A percentile compares a stretch with the other conserved stretches of the same genome.
Evolutionary conservation across 1,139 yeast species (phyloP).

Genomic region (Debaryomycetaceae sp.): DNA sequence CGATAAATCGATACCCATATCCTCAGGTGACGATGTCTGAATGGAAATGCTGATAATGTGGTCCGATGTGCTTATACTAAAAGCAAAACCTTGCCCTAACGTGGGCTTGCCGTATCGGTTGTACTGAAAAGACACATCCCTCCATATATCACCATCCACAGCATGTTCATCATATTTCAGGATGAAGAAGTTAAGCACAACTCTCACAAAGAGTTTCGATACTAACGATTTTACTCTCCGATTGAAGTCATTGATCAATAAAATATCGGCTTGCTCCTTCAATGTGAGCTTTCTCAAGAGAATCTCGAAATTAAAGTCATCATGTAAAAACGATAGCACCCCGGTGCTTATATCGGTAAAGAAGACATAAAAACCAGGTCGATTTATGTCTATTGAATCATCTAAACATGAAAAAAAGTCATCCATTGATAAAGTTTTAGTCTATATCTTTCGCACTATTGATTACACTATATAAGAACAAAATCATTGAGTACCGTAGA

Average conservation of each 20-base stretch:
- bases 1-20: conserved; percentile 64
- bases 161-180: conserved; percentile 4
- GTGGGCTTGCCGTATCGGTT: conserved; percentile 39
- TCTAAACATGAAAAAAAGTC: not conserved
- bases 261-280: conserved; percentile 29
- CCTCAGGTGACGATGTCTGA: conserved; percentile 19
- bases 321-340: conserved; percentile 18
- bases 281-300: conserved; percentile 35
- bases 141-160: conserved; percentile 14
- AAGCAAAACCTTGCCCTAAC: conserved; percentile 21
- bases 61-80: conserved; percentile 58
- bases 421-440: not conserved
- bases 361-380: conserved; percentile 10
- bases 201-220: conserved; percentile 20
- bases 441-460: not conserved
- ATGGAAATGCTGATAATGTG: conserved; percentile 46
- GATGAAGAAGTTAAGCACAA: conserved; percentile 22
- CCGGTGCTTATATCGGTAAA: conserved; percentile 14
- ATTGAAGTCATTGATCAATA: conserved; percentile 20
- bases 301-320: conserved; percentile 35
- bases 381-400: not conserved
- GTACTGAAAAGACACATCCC: conserved; percentile 17
- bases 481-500: conserved; percentile 1
- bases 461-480: no score
- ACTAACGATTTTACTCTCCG: conserved; percentile 19